A percentile compares a stretch with the other conserved stretches of the same genome.
Evolutionary conservation across 805 yeast genomes (phyloP).

Genomic region (Hanseniaspora lachancei): DNA sequence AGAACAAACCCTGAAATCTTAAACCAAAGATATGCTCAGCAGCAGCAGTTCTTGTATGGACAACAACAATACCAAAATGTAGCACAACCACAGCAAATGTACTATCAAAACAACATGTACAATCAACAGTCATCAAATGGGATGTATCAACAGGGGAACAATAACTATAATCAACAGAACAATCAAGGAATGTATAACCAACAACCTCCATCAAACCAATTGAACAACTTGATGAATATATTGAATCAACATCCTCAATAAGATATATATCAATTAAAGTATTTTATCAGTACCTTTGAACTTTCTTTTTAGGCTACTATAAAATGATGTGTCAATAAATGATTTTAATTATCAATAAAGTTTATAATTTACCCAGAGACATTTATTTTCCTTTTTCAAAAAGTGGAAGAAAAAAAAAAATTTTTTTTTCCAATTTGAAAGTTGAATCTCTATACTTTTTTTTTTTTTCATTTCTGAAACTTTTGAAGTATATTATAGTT

Average conservation of each 20-base stretch:
- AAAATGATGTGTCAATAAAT: background rate
- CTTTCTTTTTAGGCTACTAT: background rate
- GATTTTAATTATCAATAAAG: no score
- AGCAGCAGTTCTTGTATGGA: conserved; percentile 11
- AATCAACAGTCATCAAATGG: background rate
- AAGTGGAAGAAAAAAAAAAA: background rate
- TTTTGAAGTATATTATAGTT: no score
- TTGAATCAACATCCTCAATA: conserved; percentile 29
- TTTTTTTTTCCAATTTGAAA: background rate
- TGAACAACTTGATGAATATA: conserved; percentile 33
- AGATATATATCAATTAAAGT: background rate
- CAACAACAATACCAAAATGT: conserved; percentile 15
- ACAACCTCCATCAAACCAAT: conserved; percentile 22
- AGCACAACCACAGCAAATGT: conserved; percentile 14
- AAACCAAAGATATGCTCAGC: conserved; percentile 13
- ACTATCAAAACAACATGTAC: conserved; percentile 11
- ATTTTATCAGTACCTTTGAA: background rate
- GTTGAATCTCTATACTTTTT: no score
- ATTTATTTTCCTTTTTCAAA: no score
- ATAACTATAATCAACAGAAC: background rate
- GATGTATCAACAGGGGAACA: background rate
- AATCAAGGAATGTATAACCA: conserved; percentile 5
- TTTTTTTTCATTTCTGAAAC: no score
- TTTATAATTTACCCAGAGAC: no score
- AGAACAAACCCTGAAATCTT: conserved; percentile 11